Base-by-base conservation (phyloP, 163 green algal species). In the Chlorella variabilis region DNA sequence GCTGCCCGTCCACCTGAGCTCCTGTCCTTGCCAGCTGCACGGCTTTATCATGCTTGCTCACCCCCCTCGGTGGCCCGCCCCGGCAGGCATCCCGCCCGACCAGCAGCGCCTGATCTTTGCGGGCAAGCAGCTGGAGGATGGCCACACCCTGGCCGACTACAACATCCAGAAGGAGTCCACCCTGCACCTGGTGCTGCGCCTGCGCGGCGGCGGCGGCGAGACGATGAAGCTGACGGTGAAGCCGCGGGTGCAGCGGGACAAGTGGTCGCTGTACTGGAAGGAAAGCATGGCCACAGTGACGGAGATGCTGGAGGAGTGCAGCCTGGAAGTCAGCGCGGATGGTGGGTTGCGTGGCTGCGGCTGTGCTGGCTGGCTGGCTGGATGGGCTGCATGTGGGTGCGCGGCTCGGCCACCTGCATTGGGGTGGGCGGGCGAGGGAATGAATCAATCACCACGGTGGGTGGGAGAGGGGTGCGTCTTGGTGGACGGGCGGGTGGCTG, bases 71-170 rank as follows among this genome's bases (percentile, higher is more conserved):
- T 11, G 13, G 15, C 5, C 25, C 54, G 20, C 54, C 23, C 85
- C 90, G 69, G 56, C 78, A 79, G 90, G 91, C 68, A 99, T 98
- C 80, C 94, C 95, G 7, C 94, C 96, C n/a, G 94, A 98, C 88
- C 95, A 98, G 92, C 96, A 98, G 93, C 92, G 95, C 38, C 91
- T 98, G 42, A 98, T 99, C 78, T 98, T 98, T 78, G 96, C 95
- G 17, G 96, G 96, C 85, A 98, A 98, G 91, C 96, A 98, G 91
- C 93, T 98, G 6, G 95, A 98, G 89, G 95, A 98, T 82, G 95
- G 95, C 36, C 90, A 95, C 67, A 98, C 95, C 11, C 87, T 98
- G 36, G 93, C 95, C 3, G 75, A 81, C 25, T 96, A 94, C 83
- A 96, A 95, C 89, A 97, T 97, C 78, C 94, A 98, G 84, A 98